Conservation (phyloP, 1,139 yeast genomes). For the Chernovozyma sophiae-reginae region DNA sequence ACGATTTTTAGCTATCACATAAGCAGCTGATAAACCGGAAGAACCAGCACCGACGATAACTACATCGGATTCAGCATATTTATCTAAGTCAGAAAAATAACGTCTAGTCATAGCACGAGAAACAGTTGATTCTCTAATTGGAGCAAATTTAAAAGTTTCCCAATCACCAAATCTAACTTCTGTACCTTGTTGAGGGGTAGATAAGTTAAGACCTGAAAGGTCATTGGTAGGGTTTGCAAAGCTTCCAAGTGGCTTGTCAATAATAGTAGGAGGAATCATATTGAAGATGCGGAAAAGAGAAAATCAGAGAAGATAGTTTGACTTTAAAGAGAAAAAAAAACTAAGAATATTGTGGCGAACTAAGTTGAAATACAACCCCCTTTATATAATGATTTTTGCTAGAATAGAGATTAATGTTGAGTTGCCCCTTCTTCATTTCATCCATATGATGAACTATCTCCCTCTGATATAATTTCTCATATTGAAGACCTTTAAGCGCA, state of each 20-base stretch:
- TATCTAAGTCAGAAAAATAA: conserved; percentile 70
- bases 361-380: neutral
- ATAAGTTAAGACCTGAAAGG: conserved; percentile 3
- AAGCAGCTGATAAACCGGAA: conserved; percentile 74
- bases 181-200: conserved; percentile 6
- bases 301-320: neutral
- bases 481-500: conserved; percentile 8
- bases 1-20: conserved; percentile 65
- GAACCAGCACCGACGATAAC: conserved; percentile 80
- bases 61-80: conserved; percentile 69
- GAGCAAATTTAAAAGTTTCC: conserved; percentile 65
- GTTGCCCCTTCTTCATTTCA: no score
- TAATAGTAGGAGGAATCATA: conserved; percentile 37
- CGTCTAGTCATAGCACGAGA: conserved; percentile 82
- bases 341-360: no score
- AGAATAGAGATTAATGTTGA: no score
- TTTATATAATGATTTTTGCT: neutral
- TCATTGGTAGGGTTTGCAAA: neutral
- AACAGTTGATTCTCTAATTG: conserved; percentile 74
- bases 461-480: conserved; percentile 8
- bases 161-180: conserved; percentile 47
- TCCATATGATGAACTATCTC: no score
- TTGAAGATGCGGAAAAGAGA: conserved; percentile 5
- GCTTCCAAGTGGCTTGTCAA: conserved; percentile 21
- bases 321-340: no score